A percentile compares a stretch with the other conserved stretches of the same genome.
Conservation (phyloP, 139 green algal species). For the Dunaliella sp. region DNA sequence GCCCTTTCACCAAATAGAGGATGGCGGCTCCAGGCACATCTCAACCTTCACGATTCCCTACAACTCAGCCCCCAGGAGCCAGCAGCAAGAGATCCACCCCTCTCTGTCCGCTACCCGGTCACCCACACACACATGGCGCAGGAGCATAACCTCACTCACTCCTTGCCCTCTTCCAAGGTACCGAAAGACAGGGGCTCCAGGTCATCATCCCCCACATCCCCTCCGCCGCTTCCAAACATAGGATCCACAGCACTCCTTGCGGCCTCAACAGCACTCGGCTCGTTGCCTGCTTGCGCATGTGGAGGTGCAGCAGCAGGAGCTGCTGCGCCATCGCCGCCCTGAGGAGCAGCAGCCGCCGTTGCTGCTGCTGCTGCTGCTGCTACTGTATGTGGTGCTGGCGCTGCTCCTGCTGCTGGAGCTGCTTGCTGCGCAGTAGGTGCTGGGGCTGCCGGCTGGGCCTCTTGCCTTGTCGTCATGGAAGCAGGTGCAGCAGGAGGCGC, state of each 20-base stretch:
- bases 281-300: not conserved
- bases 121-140: too few relatives aligned
- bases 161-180: not conserved
- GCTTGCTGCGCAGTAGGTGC: not conserved
- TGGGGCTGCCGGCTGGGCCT: not conserved
- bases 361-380: not conserved
- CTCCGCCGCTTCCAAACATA: not conserved
- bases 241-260: not conserved
- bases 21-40: too few relatives aligned
- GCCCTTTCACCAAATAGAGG: too few relatives aligned
- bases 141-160: too few relatives aligned
- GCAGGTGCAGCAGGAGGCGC: not conserved
- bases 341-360: not conserved
- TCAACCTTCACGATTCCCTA: too few relatives aligned
- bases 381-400: not conserved
- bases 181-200: not conserved
- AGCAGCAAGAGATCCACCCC: too few relatives aligned
- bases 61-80: too few relatives aligned
- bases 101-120: too few relatives aligned
- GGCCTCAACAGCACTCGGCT: not conserved
- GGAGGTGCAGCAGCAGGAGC: not conserved
- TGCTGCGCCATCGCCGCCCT: not conserved
- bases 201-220: not conserved
- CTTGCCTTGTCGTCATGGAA: too few relatives aligned
- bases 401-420: not conserved